Evolutionary conservation across 2,329 filamentous ascomycete species (phyloP).

Genomic region (Cladophialophora chaetospira): DNA sequence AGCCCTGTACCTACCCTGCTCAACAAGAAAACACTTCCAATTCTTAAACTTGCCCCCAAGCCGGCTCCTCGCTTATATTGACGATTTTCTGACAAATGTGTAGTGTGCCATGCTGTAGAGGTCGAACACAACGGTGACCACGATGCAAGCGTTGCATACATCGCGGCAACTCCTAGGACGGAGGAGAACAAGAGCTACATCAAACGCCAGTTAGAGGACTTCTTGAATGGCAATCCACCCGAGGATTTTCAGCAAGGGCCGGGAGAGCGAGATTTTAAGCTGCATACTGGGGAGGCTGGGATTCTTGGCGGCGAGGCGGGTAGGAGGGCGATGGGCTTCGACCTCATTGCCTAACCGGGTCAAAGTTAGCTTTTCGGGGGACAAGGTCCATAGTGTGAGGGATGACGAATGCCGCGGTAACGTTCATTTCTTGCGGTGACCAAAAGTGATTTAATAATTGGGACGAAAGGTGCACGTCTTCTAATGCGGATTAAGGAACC

Average conservation of each 20-base stretch:
- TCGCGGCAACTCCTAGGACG: slow-evolving; percentile 43
- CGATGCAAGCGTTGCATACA: slow-evolving; percentile 41
- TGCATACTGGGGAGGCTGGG: slow-evolving; percentile 22
- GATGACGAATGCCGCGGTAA: too few species aligned
- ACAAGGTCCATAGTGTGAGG: too few species aligned
- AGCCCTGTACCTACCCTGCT: too few species aligned
- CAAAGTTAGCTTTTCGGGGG: neutral
- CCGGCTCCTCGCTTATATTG: too few species aligned
- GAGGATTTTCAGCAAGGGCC: slow-evolving; percentile 30
- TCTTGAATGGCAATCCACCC: slow-evolving; percentile 55
- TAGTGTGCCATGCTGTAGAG: slow-evolving; percentile 46
- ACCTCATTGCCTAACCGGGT: slow-evolving; percentile 1
- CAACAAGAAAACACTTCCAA: too few species aligned
- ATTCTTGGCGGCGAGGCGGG: slow-evolving; percentile 25
- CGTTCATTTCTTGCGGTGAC: too few species aligned
- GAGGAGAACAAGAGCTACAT: slow-evolving; percentile 34
- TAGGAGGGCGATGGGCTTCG: slow-evolving; percentile 25
- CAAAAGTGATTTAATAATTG: too few species aligned
- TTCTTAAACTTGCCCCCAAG: too few species aligned
- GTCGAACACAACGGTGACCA: slow-evolving; percentile 40
- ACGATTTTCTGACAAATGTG: too few species aligned
- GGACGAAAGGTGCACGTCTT: too few species aligned
- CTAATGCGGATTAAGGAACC: too few species aligned
- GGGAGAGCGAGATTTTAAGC: slow-evolving; percentile 18
- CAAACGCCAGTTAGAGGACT: slow-evolving; percentile 55